phyloP scores from a whole-genome alignment of 164 flowering plant genomes.

The Sextonia rubra region DNA sequence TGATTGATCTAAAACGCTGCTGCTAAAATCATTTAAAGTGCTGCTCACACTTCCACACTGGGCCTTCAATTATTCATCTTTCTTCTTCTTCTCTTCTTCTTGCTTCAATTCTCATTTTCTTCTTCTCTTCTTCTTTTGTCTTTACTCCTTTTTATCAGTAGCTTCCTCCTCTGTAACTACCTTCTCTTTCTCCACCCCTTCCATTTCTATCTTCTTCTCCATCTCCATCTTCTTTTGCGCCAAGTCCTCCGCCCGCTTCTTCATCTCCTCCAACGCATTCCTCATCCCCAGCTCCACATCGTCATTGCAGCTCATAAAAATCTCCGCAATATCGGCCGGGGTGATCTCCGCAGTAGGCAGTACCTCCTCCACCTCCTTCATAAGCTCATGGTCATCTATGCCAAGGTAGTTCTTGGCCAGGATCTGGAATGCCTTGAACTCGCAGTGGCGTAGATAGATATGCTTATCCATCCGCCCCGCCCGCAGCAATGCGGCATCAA shows the following conservation, averaged over 20 bases:
- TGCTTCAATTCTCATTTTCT: too few species aligned
- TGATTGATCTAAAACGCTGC: not conserved
- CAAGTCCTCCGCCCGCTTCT: constrained; percentile 6
- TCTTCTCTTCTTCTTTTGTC: not conserved
- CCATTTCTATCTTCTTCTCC: constrained; percentile 1
- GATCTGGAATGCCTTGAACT: constrained; percentile 17
- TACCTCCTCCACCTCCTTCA: constrained; percentile 14
- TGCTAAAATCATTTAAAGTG: not conserved
- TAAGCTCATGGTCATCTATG: constrained; percentile 17
- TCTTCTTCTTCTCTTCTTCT: too few species aligned
- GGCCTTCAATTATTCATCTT: not conserved
- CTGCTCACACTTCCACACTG: not conserved
- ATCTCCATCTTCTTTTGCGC: not conserved
- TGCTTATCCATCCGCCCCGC: constrained; percentile 34
- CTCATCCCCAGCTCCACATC: constrained; percentile 21
- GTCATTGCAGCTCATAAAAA: constrained; percentile 32
- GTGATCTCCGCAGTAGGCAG: constrained; percentile 20
- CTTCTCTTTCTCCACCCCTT: not conserved
- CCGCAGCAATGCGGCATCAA: constrained; percentile 25
- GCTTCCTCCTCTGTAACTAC: not conserved
- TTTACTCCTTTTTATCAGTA: too few species aligned
- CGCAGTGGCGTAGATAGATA: constrained; percentile 22
- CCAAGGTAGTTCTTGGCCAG: constrained; percentile 24
- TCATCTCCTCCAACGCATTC: constrained; percentile 20
- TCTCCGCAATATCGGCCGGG: constrained; percentile 28